phyloP scores from a whole-genome alignment of 495 filamentous ascomycete species.

The Trichoderma virens region DNA sequence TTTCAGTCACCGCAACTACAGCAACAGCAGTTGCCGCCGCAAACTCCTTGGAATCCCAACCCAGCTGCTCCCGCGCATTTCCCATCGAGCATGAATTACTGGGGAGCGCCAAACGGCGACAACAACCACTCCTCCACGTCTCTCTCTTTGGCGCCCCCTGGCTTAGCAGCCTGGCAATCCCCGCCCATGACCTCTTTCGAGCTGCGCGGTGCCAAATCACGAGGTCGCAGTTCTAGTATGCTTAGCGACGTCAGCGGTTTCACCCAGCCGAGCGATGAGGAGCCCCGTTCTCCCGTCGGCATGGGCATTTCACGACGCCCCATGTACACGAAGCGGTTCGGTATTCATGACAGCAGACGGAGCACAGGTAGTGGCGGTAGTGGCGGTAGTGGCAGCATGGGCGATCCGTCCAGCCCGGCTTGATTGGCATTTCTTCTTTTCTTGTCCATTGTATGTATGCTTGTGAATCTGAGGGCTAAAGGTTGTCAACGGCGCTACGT shows the following conservation, averaged over 20 bases:
- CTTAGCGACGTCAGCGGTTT: slow-evolving; percentile 58
- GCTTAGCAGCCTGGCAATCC: not conserved
- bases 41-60: slow-evolving; percentile 4
- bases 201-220: slow-evolving; percentile 20
- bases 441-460: not conserved
- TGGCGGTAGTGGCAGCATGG: slow-evolving; percentile 24
- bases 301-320: not conserved
- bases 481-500: not conserved
- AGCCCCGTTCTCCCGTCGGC: slow-evolving; percentile 18
- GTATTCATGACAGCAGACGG: slow-evolving; percentile 14
- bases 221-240: slow-evolving; percentile 61
- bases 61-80: slow-evolving; percentile 4
- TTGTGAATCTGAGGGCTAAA: not conserved
- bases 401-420: slow-evolving; percentile 23
- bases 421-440: slow-evolving; percentile 15
- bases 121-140: not conserved
- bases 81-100: not conserved
- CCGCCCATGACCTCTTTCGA: slow-evolving; percentile 1
- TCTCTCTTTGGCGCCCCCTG: not conserved
- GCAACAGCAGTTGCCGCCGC: not conserved
- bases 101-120: not conserved
- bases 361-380: slow-evolving; percentile 32
- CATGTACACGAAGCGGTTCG: not conserved
- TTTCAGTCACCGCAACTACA: slow-evolving; percentile 6
- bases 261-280: slow-evolving; percentile 48